Evolutionary conservation across 2,329 filamentous ascomycete species (phyloP), one percentile per base, ranked within the genome.

Genomic region (Fusarium hostae): DNA sequence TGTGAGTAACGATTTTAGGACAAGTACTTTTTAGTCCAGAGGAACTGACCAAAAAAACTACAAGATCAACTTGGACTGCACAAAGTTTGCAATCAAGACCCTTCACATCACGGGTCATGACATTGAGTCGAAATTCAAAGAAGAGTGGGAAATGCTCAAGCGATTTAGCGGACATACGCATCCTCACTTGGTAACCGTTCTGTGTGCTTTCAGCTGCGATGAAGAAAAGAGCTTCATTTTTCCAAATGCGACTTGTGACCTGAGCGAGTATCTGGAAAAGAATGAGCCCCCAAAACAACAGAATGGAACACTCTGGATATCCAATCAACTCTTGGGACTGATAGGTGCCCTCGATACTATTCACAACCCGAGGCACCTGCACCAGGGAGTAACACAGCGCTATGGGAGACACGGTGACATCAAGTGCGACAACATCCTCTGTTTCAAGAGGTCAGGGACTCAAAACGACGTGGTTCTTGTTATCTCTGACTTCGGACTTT

Each of bases 371-470:
- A 34, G 4, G 1, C 47, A 68, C 30, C 18, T 61, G 2, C 12
- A 12, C 10, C 4, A 11, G 16, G 54, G 41, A 4, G 4, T 6
- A 2, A 15, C 40, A 3, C 39, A 6, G 9, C 37, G 28, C 10
- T 70, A 52, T 11, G 60, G 65, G 5, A 39, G 60, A 2, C 68
- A 70, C 2, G 65, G 68, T 0, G 68, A 70, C 4, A 57, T 70
- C 4, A 70, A 68, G 6, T 56, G 58, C 5, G 59, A 68, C 39
- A 70, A 70, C 6, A 44, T 71, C 1, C 65, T 71, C 3, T 71
- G 68, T 26, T 71, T 68, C 18, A 24, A 28, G 1, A 26, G 11
- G 2, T 34, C 52, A 18, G 43, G 6, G 1, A 18, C 24, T 5
- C 8, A 34, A 2, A 10, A 22, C 0, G 39, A 56, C 10, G 16